Base-by-base conservation (phyloP, 2,329 filamentous ascomycete genomes). In the Tetracladium maxilliforme region DNA sequence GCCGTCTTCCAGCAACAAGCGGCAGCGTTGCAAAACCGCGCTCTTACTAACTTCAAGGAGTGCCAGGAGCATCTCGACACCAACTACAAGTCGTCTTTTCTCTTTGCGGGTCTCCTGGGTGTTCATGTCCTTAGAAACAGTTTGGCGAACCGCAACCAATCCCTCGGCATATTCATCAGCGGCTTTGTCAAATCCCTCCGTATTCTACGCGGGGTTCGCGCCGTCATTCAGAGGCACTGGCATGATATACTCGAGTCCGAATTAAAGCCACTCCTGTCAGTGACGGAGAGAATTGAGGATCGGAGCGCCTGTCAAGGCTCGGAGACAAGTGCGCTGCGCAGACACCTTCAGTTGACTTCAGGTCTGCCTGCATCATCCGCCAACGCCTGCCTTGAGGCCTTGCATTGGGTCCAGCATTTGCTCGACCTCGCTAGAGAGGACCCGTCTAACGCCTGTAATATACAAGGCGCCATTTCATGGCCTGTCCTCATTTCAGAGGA, bases 111-210 rank as follows among this genome's bases (percentile, higher is more conserved):
- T 1, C 25, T 42, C 3, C 32, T 50, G 4, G 47, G 45, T 26
- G 36, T 50, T 3, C 49, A 54, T 26, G 42, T 47, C 14, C 49
- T 59, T 16, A 45, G 41, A 22, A 44, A 53, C 6, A 45, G 47
- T 2, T 43, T 56, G 2, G 23, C 39, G 10, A 39, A 33, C 12
- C 36, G 44, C 6, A 35, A 35, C 14, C 25, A 33, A 10, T 34
- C 42, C 16, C 41, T 55, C 7, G 37, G 42, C 25, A 18, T 10
- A 1, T 47, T 47, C 19, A 29, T 48, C 6, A 35, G 41, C 6
- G 29, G 26, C 12, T 35, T 48, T 7, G 34, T 47, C 7, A 34
- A 42, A 22, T 48, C 45, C 35, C 28, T 43, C 3, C 38, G 38
- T 10, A 22, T 50, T 6, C 40, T 48, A 16, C 36, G 41, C n/a